phyloP scores from a whole-genome alignment of 2,329 filamentous ascomycete genomes.

The Penicillium vulpinum region DNA sequence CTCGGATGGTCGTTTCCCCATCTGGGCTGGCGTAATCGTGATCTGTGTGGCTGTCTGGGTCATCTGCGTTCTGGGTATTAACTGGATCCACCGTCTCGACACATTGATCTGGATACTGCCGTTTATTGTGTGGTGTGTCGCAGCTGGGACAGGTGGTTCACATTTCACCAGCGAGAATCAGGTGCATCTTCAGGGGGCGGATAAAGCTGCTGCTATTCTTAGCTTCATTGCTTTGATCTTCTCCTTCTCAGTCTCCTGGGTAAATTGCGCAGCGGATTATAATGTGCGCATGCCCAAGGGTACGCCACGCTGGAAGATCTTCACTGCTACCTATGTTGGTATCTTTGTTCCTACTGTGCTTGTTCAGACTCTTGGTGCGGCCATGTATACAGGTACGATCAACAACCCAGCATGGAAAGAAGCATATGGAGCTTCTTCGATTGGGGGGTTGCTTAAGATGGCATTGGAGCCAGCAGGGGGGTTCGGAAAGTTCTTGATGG shows the following conservation, averaged over 20 bases:
- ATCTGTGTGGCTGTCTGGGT: conserved; percentile 41
- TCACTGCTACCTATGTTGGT: conserved; percentile 24
- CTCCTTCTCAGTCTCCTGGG: conserved; percentile 41
- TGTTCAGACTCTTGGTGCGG: conserved; percentile 36
- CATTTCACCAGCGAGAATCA: conserved; percentile 31
- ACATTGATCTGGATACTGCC: conserved; percentile 40
- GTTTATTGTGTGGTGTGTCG: conserved; percentile 41
- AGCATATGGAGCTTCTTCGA: conserved; percentile 28
- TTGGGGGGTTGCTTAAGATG: conserved; percentile 36
- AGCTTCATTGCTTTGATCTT: conserved; percentile 41
- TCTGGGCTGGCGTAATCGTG: conserved; percentile 41
- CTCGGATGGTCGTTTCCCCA: conserved; percentile 38
- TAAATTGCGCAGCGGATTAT: conserved; percentile 42
- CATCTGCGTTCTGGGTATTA: conserved; percentile 40
- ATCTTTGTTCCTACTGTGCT: conserved; percentile 33
- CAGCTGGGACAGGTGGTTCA: conserved; percentile 38
- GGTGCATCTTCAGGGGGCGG: conserved; percentile 25
- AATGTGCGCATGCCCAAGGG: conserved; percentile 42
- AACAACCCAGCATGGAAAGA: conserved; percentile 28
- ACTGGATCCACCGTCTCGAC: conserved; percentile 42
- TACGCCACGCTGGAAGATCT: conserved; percentile 36
- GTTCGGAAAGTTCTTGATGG: conserved; percentile 39
- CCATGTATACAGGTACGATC: conserved; percentile 34
- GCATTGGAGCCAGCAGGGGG: conserved; percentile 34
- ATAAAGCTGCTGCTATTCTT: conserved; percentile 37